A percentile compares a stretch with the other conserved stretches of the same genome.
Evolutionary conservation across 2,329 filamentous ascomycete genomes (phyloP).

Genomic region (Aspergillus unguis): DNA sequence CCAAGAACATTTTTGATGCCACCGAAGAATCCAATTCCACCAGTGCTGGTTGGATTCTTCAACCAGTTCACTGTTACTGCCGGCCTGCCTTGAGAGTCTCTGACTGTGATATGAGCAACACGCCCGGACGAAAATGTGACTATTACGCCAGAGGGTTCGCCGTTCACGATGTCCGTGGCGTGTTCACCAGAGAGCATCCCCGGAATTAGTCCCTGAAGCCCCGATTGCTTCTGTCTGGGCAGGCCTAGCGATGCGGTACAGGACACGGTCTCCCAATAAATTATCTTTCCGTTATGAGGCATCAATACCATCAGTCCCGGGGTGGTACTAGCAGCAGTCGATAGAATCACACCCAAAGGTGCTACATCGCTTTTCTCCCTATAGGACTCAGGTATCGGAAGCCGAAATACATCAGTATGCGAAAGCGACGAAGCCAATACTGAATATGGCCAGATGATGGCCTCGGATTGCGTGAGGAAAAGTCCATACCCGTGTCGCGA

Average conservation of each 20-base stretch:
- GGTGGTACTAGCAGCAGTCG: slow-evolving; percentile 72
- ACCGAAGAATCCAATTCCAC: slow-evolving; percentile 65
- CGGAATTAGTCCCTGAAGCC: slow-evolving; percentile 70
- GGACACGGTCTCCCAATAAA: slow-evolving; percentile 94
- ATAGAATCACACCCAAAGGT: slow-evolving; percentile 78
- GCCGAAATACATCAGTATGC: slow-evolving; percentile 65
- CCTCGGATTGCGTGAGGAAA: slow-evolving; percentile 74
- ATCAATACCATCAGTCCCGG: slow-evolving; percentile 84
- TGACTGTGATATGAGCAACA: slow-evolving; percentile 78
- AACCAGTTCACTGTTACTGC: slow-evolving; percentile 75
- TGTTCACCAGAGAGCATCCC: slow-evolving; percentile 76
- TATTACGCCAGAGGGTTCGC: slow-evolving; percentile 83
- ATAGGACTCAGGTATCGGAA: slow-evolving; percentile 72
- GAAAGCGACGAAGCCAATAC: slow-evolving; percentile 31
- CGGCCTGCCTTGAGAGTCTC: slow-evolving; percentile 83
- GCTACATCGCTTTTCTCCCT: slow-evolving; percentile 66
- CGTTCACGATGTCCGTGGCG: slow-evolving; percentile 73
- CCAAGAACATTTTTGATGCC: slow-evolving; percentile 75
- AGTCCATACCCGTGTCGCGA: slow-evolving; percentile 70
- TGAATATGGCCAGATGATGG: slow-evolving; percentile 87
- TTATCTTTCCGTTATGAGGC: slow-evolving; percentile 76
- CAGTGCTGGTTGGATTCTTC: slow-evolving; percentile 55
- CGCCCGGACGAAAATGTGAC: slow-evolving; percentile 81
- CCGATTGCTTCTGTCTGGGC: slow-evolving; percentile 75
- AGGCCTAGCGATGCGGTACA: slow-evolving; percentile 80